Conservation (phyloP, 169 alveolate species). For the Theileria annulata region DNA sequence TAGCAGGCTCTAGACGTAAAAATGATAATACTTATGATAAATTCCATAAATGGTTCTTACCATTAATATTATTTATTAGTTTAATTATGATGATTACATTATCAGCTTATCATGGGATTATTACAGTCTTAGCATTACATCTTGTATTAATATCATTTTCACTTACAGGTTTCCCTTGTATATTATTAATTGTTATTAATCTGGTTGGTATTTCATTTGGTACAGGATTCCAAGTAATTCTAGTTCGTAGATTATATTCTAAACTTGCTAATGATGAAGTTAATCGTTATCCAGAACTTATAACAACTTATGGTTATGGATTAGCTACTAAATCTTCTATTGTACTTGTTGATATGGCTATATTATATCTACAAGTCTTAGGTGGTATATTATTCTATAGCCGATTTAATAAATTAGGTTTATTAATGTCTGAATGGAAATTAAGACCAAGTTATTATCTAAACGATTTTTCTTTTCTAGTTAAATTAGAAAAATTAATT, state of each 20-base stretch:
- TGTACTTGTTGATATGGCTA: slow-evolving; percentile 25
- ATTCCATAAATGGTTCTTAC: slow-evolving; percentile 40
- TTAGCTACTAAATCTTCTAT: slow-evolving; percentile 9
- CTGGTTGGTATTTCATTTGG: slow-evolving; percentile 32
- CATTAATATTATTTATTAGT: slow-evolving; percentile 32
- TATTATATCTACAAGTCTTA: slow-evolving; percentile 25
- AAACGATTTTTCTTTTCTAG: neutral
- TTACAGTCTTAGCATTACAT: slow-evolving; percentile 41
- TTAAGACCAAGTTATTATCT: slow-evolving; percentile 13
- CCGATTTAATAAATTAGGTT: slow-evolving; percentile 38
- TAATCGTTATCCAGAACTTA: neutral
- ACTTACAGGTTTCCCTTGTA: slow-evolving; percentile 58
- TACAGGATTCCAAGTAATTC: slow-evolving; percentile 31
- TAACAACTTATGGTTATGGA: slow-evolving; percentile 6
- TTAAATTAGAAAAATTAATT: slow-evolving; percentile 1
- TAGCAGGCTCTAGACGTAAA: slow-evolving; percentile 27
- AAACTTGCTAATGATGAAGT: neutral
- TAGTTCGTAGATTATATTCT: neutral
- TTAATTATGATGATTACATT: slow-evolving; percentile 30
- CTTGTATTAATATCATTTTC: slow-evolving; percentile 43
- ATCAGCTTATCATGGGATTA: slow-evolving; percentile 55
- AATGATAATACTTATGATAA: slow-evolving; percentile 2
- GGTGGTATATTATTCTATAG: slow-evolving; percentile 37
- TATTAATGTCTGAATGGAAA: slow-evolving; percentile 26
- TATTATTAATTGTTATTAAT: neutral